Evolutionary conservation across 345 rosid species (phyloP), one percentile per base, ranked within the genome.

Genomic region (Clausena lansium): DNA sequence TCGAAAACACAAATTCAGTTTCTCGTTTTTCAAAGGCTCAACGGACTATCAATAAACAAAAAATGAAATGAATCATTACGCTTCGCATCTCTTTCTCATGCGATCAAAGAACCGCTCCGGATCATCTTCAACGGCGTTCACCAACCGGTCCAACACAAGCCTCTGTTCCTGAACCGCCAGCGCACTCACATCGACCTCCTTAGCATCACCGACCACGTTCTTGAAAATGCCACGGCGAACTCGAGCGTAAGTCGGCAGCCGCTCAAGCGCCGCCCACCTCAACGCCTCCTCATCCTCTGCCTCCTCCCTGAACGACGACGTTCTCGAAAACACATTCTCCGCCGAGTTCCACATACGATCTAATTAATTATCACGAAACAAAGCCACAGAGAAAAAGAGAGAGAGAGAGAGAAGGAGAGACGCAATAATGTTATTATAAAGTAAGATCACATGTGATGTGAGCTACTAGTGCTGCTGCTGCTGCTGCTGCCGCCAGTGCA

Each of bases 201-300:
- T 88, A 7, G 80, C 70, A n/a, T 86, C 95, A 3, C 99, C 99
- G 19, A 79, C 84, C 75, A 88, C 61, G 78, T 91, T 89, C 86
- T 66, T 87, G 82, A 92, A 96, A 64, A 96, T 91, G 33, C 95
- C 97, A 7, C 95, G 83, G 15, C 99, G 91, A 24, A 84, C 92
- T 9, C 98, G 81, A 3, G 83, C 65, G 76, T 92, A 91, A 22
- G 98, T 94, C 6, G 99, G 99, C 55, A 96, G 83, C 38, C 99
- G 85, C 89, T 96, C 95, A 57, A 96, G 76, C 76, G 97, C 99
- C 22, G 93, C 99, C 98, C 97, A 95, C 24, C 87, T 92, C 4
- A 95, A 91, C 67, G 91, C 94, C 85, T 93, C 98, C 87, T 95
- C 95, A 22, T 93, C 89, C 25, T 85, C 91, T 0, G 78, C 91